Conservation (phyloP, 2,329 filamentous ascomycete species). For the Dactylellina leptospora region DNA sequence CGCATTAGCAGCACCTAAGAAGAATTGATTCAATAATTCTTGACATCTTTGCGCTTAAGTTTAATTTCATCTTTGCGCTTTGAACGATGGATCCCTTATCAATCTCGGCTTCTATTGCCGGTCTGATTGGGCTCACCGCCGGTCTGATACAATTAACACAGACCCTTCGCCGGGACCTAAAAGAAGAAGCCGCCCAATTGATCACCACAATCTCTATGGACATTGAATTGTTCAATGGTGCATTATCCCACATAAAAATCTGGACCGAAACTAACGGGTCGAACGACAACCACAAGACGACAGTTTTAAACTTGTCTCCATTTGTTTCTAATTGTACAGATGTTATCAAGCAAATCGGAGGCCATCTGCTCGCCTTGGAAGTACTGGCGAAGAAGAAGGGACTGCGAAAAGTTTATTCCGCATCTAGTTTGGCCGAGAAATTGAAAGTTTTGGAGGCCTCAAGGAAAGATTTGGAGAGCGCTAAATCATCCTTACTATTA, state of each 20-base stretch:
- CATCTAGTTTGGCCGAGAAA: not conserved
- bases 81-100: conserved; percentile 22
- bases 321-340: conserved; percentile 9
- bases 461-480: not conserved
- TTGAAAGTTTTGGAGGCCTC: conserved; percentile 2
- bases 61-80: too few relatives aligned
- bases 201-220: not conserved
- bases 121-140: conserved; percentile 7
- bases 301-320: conserved; percentile 3
- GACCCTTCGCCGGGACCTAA: conserved; percentile 1
- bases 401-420: not conserved
- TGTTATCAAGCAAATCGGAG: conserved; percentile 5
- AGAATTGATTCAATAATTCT: too few relatives aligned
- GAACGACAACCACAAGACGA: not conserved
- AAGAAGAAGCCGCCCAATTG: not conserved
- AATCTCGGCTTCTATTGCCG: conserved; percentile 17
- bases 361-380: conserved; percentile 10
- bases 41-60: too few relatives aligned
- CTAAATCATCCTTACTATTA: conserved; percentile 14
- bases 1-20: too few relatives aligned
- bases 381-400: conserved; percentile 7
- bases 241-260: not conserved
- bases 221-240: conserved; percentile 12
- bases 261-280: conserved; percentile 16
- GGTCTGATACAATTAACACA: conserved; percentile 7